Evolutionary conservation across 805 yeast genomes (phyloP).

Genomic region (Hagleromyces aurorensis): DNA sequence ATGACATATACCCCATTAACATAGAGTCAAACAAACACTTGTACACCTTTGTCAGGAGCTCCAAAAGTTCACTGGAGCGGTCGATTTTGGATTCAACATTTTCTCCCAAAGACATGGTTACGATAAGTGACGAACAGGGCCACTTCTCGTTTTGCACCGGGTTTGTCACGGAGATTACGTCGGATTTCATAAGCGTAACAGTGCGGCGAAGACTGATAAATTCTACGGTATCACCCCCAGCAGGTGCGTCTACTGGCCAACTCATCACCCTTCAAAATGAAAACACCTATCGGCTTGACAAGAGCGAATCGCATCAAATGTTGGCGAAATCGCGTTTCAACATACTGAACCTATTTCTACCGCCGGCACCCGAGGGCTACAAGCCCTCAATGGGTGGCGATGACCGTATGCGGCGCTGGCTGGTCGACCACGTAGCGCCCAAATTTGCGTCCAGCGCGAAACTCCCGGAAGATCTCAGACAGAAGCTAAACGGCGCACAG

Average conservation of each 20-base stretch:
- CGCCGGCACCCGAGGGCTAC: slow-evolving; percentile 24
- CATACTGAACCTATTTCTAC: slow-evolving; percentile 55
- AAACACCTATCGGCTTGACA: slow-evolving; percentile 59
- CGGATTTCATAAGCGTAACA: slow-evolving; percentile 39
- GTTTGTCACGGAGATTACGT: slow-evolving; percentile 37
- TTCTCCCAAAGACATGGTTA: slow-evolving; percentile 50
- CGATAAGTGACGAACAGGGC: slow-evolving; percentile 74
- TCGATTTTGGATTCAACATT: slow-evolving; percentile 40
- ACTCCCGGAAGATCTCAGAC: slow-evolving; percentile 16
- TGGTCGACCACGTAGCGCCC: slow-evolving; percentile 31
- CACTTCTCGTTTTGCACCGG: slow-evolving; percentile 71
- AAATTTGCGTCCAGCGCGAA: slow-evolving; percentile 13
- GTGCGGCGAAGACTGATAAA: slow-evolving; percentile 47
- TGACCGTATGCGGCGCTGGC: slow-evolving; percentile 24
- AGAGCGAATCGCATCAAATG: slow-evolving; percentile 68
- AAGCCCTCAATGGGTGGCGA: slow-evolving; percentile 33
- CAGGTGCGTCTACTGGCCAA: slow-evolving; percentile 6
- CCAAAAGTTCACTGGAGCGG: slow-evolving; percentile 3
- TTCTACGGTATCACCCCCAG: slow-evolving; percentile 16
- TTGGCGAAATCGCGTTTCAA: slow-evolving; percentile 73
- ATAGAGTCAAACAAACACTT: too few species aligned
- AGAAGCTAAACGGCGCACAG: slow-evolving; percentile 56
- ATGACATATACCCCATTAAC: not conserved
- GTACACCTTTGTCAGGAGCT: not conserved
- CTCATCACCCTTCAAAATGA: slow-evolving; percentile 31